Evolutionary conservation across 768 basidiomycete genomes (phyloP).

Genomic region (Leccinellum albellum): DNA sequence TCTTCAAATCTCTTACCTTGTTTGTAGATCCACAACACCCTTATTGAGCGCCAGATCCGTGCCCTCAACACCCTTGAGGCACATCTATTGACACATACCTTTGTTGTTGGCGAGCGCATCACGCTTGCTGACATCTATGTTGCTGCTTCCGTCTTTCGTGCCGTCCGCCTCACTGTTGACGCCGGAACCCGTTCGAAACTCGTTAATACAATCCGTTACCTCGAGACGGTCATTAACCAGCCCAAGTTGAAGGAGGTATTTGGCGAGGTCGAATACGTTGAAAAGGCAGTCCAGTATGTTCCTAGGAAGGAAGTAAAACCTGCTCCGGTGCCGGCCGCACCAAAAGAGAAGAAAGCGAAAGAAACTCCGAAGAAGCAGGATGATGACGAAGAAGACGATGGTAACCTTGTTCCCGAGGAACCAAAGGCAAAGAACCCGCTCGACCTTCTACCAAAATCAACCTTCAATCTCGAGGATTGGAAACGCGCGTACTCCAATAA

Average conservation of each 20-base stretch:
- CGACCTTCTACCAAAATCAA: slow-evolving; percentile 83
- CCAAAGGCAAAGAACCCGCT: slow-evolving; percentile 95
- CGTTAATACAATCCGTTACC: slow-evolving; percentile 77
- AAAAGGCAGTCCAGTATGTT: slow-evolving; percentile 67
- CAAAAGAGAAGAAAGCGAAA: slow-evolving; percentile 62
- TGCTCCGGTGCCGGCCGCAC: slow-evolving; percentile 36
- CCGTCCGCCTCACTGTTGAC: slow-evolving; percentile 59
- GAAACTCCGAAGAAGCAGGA: slow-evolving; percentile 54
- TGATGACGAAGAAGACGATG: slow-evolving; percentile 75
- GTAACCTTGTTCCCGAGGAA: slow-evolving; percentile 66
- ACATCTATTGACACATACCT: slow-evolving; percentile 76
- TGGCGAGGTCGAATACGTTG: slow-evolving; percentile 54
- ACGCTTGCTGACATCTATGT: slow-evolving; percentile 84
- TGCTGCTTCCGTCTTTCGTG: slow-evolving; percentile 55
- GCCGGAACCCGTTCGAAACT: slow-evolving; percentile 58
- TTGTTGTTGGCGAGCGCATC: slow-evolving; percentile 91
- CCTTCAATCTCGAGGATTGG: slow-evolving; percentile 93
- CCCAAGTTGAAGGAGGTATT: slow-evolving; percentile 67
- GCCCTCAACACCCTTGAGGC: slow-evolving; percentile 66
- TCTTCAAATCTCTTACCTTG: neutral
- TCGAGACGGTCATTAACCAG: slow-evolving; percentile 87
- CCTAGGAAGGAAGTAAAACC: slow-evolving; percentile 65
- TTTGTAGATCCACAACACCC: slow-evolving; percentile 52
- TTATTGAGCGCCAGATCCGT: slow-evolving; percentile 52
- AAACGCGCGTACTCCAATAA: slow-evolving; percentile 97